Evolutionary conservation across 2,329 filamentous ascomycete species (phyloP), one percentile per base, ranked within the genome.

Genomic region (Fusarium keratoplasticum): DNA sequence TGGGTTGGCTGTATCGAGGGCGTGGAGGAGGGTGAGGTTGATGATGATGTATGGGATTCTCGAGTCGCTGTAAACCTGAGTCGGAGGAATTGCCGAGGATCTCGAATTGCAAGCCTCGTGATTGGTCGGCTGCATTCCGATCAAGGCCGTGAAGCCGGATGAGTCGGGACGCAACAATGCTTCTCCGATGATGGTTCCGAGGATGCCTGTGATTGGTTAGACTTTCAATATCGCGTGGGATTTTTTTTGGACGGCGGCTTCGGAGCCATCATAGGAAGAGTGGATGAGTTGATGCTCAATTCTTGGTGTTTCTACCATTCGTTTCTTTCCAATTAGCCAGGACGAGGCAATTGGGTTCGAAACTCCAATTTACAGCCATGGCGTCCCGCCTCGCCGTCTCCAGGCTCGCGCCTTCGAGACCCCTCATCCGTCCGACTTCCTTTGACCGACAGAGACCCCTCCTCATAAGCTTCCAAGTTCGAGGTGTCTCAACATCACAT

Each of bases 1-100:
- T 79, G 72, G 64, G 44, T 47, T 75, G 73, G 76, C 71, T 77
- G 62, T 72, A 73, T 67, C 66, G 69, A 76, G 65, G 72, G 73
- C 60, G 63, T 52, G 54, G 10, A 60, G 54, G 54, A 38, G 59
- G 66, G 67, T 31, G 65, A 57, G 63, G 61, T 67, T 38, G 75
- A 78, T 73, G 75, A 78, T 78, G 77, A 76, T 77, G 77, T 69
- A 68, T 72, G 54, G 58, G 67, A 69, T 72, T 70, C 66, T 47
- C 47, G 18, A 27, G 18, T 6, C 22, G 27, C 47, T 52, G 61
- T 73, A 70, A 73, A 75, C 64, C 73, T 62, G 74, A 75, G 74
- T 71, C 70, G 74, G 71, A 74, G 64, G 69, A 65, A 87, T 87
- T 88, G 85, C 87, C 87, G 87, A 88, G 87, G 85, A 84, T 84